Conservation (phyloP, 441 rosid species). For the Daphne laureola region DNA sequence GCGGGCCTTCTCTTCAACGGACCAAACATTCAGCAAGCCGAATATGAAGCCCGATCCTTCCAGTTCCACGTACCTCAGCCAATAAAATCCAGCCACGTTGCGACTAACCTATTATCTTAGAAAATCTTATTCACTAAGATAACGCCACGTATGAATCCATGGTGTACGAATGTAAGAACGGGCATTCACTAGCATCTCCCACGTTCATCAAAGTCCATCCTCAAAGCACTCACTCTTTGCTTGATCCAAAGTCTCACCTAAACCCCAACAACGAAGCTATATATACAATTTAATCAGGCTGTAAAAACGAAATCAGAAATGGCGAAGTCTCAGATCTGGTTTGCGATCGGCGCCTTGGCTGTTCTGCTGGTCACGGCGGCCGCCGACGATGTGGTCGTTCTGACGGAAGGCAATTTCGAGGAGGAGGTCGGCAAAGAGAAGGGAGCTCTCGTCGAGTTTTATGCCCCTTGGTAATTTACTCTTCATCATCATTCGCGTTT, state of each 20-base stretch:
- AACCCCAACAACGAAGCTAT: neutral
- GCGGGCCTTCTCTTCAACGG: too few relatives aligned
- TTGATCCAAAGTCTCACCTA: neutral
- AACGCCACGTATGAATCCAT: too few relatives aligned
- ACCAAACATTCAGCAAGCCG: too few relatives aligned
- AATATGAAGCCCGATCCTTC: too few relatives aligned
- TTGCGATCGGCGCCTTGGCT: constrained; percentile 35
- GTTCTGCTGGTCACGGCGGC: constrained; percentile 43
- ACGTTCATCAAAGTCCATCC: too few relatives aligned
- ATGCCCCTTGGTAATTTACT: constrained; percentile 81
- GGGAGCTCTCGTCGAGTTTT: constrained; percentile 96
- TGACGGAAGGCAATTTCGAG: constrained; percentile 88
- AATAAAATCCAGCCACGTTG: too few relatives aligned
- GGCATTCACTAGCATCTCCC: too few relatives aligned
- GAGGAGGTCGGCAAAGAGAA: constrained; percentile 83
- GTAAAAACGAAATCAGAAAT: constrained; percentile 21
- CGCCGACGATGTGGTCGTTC: constrained; percentile 77
- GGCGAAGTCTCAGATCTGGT: constrained; percentile 79
- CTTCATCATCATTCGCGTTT: neutral
- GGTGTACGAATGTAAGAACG: too few relatives aligned
- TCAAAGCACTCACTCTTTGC: too few relatives aligned
- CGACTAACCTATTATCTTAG: too few relatives aligned
- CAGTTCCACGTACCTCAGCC: too few relatives aligned
- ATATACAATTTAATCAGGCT: neutral
- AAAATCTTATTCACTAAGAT: too few relatives aligned